Evolutionary conservation across 768 basidiomycete species (phyloP), one percentile per base, ranked within the genome.

Genomic region (Suillus weaverae): DNA sequence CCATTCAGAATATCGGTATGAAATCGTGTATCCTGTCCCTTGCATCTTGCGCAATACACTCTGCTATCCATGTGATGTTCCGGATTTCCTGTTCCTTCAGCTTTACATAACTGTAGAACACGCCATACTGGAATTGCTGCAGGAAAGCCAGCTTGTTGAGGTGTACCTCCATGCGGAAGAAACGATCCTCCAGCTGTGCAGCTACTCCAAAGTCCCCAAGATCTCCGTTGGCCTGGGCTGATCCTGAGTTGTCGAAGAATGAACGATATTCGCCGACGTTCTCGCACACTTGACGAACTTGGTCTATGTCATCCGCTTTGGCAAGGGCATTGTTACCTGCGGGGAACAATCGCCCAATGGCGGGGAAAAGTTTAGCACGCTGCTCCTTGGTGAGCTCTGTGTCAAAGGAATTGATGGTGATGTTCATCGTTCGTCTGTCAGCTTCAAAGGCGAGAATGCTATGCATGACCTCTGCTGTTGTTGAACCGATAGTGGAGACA

Each of bases 321-420:
- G 96, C 95, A 38, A 99, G 88, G 55, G 87, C 86, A 72, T 97
- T 96, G 79, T 99, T 98, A 60, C 97, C 97, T 71, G 91, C 95
- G 2, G 97, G 97, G 82, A 89, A 99, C 59, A 99, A 85, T 62
- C 92, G 87, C 20, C 97, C 97, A 66, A 99, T 92, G 18, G 90
- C 84, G 6, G 97, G 97, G 85, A 97, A 99, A 44, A 99, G 86
- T 71, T 89, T 89, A 16, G 95, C 94, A 41, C 97, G 91, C 70
- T 94, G 90, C 73, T 99, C 97, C 77, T 99, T 99, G 46, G 90
- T 84, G 65, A 99, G 85, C 71, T 95, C 94, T 5, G 97, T 98
- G 65, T 90, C 91, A 80, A 99, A 97, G 14, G 97, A 99, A 83
- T 99, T 99, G 82, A 99, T 93, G 39, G 97, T 97, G 78, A 99